These are phyloP conservation scores for Heracleum sosnowskyi DNA, from an alignment of 129 eudicot genomes.

Conservation along the genomic window DNA sequence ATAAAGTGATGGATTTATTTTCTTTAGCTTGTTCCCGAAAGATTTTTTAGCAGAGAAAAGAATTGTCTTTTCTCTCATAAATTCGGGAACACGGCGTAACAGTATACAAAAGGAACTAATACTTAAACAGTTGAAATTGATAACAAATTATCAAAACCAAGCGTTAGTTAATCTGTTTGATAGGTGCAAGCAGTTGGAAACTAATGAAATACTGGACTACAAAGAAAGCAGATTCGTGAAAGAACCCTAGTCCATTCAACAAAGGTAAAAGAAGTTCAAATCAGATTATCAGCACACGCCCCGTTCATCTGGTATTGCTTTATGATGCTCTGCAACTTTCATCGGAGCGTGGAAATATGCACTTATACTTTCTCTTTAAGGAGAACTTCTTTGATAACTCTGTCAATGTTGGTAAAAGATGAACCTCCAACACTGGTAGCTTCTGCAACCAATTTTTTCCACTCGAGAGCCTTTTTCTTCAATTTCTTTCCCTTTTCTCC, in stretches of 20 bases:
- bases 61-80: too few relatives aligned
- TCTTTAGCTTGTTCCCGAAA: too few relatives aligned
- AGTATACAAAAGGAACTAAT: neutral
- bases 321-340: neutral
- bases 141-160: neutral
- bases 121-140: neutral
- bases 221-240: neutral
- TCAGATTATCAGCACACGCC: neutral
- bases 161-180: neutral
- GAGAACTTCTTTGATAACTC: constrained; percentile 16
- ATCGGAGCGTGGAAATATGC: neutral
- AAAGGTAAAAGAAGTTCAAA: neutral
- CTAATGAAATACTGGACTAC: neutral
- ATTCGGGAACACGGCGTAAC: too few relatives aligned
- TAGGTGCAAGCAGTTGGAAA: neutral
- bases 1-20: too few relatives aligned
- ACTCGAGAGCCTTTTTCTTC: constrained; percentile 30
- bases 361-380: neutral
- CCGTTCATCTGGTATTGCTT: neutral
- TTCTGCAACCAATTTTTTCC: constrained; percentile 26
- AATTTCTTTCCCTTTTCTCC: constrained; percentile 37
- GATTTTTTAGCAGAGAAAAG: too few relatives aligned
- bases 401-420: constrained; percentile 25
- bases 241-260: neutral
- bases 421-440: constrained; percentile 30